A percentile compares a stretch with the other conserved stretches of the same genome.
Evolutionary conservation across 2,329 filamentous ascomycete genomes (phyloP).

Genomic region (Drechslerella stenobrocha): DNA sequence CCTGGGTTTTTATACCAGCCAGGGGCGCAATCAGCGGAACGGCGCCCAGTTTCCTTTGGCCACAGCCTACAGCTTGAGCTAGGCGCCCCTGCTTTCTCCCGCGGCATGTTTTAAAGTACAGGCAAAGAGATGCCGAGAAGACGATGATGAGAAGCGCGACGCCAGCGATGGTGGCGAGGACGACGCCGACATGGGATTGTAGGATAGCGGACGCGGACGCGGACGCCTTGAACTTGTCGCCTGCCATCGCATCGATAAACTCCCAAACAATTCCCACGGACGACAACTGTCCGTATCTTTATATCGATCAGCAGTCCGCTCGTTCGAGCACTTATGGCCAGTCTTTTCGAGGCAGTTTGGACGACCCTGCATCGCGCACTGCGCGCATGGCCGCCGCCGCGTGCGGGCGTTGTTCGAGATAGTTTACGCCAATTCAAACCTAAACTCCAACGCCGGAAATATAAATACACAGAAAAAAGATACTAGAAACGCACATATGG

Average conservation of each 20-base stretch:
- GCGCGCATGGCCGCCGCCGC: too few species aligned
- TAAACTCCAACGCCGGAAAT: too few species aligned
- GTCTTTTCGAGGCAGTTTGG: too few species aligned
- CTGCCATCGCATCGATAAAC: background rate
- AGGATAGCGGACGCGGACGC: constrained; percentile 1
- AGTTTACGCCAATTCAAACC: too few species aligned
- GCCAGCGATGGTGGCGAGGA: constrained; percentile 19
- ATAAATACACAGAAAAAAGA: too few species aligned
- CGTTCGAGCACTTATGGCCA: too few species aligned
- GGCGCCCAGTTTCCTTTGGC: constrained; percentile 2
- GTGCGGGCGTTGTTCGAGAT: too few species aligned
- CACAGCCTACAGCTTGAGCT: background rate
- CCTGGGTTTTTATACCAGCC: constrained; percentile 11
- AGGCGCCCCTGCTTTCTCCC: background rate
- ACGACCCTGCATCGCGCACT: too few species aligned
- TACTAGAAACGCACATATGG: too few species aligned
- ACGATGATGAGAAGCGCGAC: constrained; percentile 3
- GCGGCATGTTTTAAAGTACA: background rate
- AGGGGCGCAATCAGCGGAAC: background rate
- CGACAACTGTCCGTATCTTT: too few species aligned
- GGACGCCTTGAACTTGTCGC: background rate
- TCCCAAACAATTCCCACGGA: too few species aligned
- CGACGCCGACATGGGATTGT: constrained; percentile 13
- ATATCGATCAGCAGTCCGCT: too few species aligned
- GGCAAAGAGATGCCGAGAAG: constrained; percentile 4